Base-by-base conservation (phyloP, 2,329 filamentous ascomycete species). In the Penicillium glabrum region DNA sequence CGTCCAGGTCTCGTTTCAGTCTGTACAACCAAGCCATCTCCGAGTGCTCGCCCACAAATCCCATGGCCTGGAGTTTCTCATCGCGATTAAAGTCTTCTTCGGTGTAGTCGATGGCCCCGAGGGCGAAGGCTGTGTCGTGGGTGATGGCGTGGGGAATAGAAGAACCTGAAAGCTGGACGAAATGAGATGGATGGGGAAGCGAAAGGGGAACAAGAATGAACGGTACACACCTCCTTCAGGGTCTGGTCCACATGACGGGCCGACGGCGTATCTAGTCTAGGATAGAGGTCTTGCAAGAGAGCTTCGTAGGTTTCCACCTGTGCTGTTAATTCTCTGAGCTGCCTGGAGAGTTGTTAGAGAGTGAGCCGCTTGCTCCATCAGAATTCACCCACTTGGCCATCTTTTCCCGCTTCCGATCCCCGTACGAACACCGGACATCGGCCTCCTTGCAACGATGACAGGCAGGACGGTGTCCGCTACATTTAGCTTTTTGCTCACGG, bases 401-500 rank as follows among this genome's bases (percentile, higher is more conserved):
- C 61, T 72, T 70, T 59, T 79, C 77, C 51, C 73, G 69, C 60
- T 78, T 79, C 35, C 76, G 73, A 61, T 77, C 75, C 29, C 74
- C 75, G 56, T 79, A 79, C 14, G 71, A 74, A 63, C 77, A 79
- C 6, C 56, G 57, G 44, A 75, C 68, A 10, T 72, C 72, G 33
- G 72, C 67, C 54, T 79, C 75, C 62, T 73, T 69, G 59, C 77
- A 79, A 49, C 77, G 71, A 53, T 75, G 67, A 56, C 77, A 79
- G 33, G 66, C 66, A 27, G 77, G 77, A 44, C 71, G 72, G 63
- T 78, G 72, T 7, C 77, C 77, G 59, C 71, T 76, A 64, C 77
- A 79, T 67, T 78, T 79, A 55, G 75, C 76, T 63, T 79, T 79
- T 52, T 77, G 71, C 39, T 77, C 72, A 11, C 76, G 74, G 59